Base-by-base conservation (phyloP, 257 asterid genomes). In the Penstemon newberryi region DNA sequence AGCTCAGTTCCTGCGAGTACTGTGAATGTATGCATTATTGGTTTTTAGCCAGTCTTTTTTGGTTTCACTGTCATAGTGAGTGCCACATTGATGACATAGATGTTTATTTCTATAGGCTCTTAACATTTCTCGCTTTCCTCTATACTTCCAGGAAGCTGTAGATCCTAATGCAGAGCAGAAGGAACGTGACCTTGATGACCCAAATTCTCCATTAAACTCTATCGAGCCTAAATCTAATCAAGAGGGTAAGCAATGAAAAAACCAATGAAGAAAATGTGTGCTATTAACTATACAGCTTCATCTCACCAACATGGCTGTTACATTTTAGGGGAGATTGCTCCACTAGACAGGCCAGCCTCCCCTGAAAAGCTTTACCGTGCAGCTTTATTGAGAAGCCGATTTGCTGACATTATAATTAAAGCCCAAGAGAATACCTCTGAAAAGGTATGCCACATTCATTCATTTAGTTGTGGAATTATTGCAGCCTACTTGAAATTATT, bases 291-390 rank as follows among this genome's bases (percentile, higher is more conserved):
- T 73, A 83, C 81, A 51, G 90, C 75, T 65, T 74, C 74, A 78
- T 86, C 92, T 86, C 78, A 86, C 88, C 79, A 67, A 71, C 78
- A 69, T 78, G 33, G 87, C 82, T 73, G 77, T 87, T 69, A 81
- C 83, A 69, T 82, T 79, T 69, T 86, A 87, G 95, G 88, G 83
- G 95, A 83, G 87, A 73, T 80, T 65, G 82, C 80, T 82, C 89
- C 82, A 61, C 74, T 81, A 11, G 96, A 86, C 66, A 84, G 95
- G 86, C 85, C 71, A 73, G 93, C 82, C 79, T 87, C 96, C 82
- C 95, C 96, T 61, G 93, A 84, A 40, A 90, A 84, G 86, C 89
- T 68, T 49, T 90, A 90, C 80, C 89, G 96, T 13, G 96, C 96
- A 60, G 96, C 96, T 76, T 8, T 87, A 41, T 77, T 90, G 81